Percentiles rank a stretch among this genome's conserved stretches.
These are phyloP conservation scores for Saccharomycodes ludwigii DNA, from an alignment of 805 yeast species.

Conservation along the genomic window DNA sequence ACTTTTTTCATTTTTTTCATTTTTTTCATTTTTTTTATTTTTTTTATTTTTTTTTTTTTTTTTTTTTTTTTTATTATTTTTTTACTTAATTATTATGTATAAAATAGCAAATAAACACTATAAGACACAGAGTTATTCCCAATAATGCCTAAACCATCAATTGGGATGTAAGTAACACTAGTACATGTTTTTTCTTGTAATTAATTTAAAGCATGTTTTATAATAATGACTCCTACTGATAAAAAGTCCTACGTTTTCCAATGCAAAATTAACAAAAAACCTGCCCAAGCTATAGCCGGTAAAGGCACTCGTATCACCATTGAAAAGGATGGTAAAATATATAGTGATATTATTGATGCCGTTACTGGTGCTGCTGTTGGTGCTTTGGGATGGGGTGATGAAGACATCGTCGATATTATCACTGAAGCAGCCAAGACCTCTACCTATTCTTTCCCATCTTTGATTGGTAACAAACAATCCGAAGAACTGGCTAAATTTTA, in stretches of 20 bases:
- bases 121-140: no score
- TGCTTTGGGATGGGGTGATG: constrained; percentile 34
- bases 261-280: constrained; percentile 26
- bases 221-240: no score
- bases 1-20: no score
- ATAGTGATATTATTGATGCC: constrained; percentile 27
- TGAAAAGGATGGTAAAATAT: constrained; percentile 29
- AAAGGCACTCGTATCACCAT: constrained; percentile 31
- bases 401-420: constrained; percentile 23
- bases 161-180: no score
- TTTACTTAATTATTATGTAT: no score
- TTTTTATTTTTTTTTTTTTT: no score
- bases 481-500: constrained; percentile 33
- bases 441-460: constrained; percentile 27
- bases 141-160: no score
- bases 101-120: no score
- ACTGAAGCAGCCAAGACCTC: constrained; percentile 27
- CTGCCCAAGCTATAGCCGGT: constrained; percentile 32
- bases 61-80: no score
- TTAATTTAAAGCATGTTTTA: no score
- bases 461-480: constrained; percentile 25
- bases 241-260: constrained; percentile 30
- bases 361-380: constrained; percentile 42
- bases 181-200: no score
- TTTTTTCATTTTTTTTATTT: no score